Evolutionary conservation across 805 yeast genomes (phyloP).

Genomic region (Saccharomycopsis sp.): DNA sequence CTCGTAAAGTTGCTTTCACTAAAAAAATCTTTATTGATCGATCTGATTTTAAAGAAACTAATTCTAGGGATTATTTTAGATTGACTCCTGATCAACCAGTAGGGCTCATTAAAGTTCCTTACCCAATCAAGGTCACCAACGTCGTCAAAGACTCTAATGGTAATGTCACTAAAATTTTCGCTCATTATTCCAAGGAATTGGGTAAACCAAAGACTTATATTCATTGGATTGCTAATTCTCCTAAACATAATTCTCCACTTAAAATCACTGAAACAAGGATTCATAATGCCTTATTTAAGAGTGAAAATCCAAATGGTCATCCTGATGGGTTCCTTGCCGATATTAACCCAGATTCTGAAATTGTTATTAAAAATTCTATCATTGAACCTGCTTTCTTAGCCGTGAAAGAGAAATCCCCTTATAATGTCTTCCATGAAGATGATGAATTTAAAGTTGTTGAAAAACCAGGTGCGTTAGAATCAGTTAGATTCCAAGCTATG

Average conservation of each 20-base stretch:
- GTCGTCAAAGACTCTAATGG: slow-evolving; percentile 57
- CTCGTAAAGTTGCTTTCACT: slow-evolving; percentile 65
- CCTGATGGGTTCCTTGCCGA: slow-evolving; percentile 88
- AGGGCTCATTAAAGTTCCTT: slow-evolving; percentile 88
- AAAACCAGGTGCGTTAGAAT: slow-evolving; percentile 53
- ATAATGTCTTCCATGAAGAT: slow-evolving; percentile 55
- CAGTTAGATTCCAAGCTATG: slow-evolving; percentile 96
- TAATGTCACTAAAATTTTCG: slow-evolving; percentile 61
- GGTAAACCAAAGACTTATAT: slow-evolving; percentile 91
- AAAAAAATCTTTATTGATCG: slow-evolving; percentile 79
- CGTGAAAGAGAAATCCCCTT: slow-evolving; percentile 64
- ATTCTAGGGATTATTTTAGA: slow-evolving; percentile 73
- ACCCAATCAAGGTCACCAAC: slow-evolving; percentile 63
- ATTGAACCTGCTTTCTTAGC: slow-evolving; percentile 74
- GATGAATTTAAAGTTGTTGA: slow-evolving; percentile 68
- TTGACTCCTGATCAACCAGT: slow-evolving; percentile 92
- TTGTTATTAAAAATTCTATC: slow-evolving; percentile 54
- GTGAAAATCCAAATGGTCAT: slow-evolving; percentile 83
- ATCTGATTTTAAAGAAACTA: slow-evolving; percentile 69
- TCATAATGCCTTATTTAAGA: slow-evolving; percentile 79
- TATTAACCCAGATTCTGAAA: slow-evolving; percentile 73
- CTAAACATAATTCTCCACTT: slow-evolving; percentile 55
- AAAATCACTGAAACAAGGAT: slow-evolving; percentile 70
- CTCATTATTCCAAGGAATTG: slow-evolving; percentile 50
- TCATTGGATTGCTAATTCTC: slow-evolving; percentile 87